Percentiles rank a stretch among this genome's conserved stretches.
phyloP scores from a whole-genome alignment of 139 green algal species.

The Picochlorum costavermella region DNA sequence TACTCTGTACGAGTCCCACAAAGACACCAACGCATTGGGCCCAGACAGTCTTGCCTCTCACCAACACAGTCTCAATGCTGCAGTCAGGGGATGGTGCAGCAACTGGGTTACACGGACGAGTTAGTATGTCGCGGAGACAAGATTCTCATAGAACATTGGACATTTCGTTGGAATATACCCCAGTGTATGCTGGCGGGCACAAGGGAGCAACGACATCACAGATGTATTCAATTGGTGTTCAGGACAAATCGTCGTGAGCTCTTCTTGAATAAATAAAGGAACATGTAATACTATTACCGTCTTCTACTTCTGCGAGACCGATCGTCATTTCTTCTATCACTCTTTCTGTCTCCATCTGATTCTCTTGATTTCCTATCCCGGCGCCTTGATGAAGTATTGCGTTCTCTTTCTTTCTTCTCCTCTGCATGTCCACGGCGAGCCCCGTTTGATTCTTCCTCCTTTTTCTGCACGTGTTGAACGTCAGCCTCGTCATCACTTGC shows the following conservation, averaged over 20 bases:
- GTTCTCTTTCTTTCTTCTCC: too few relatives aligned
- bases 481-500: not conserved
- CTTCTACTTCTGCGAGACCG: too few relatives aligned
- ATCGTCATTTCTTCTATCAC: too few relatives aligned
- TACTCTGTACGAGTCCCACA: constrained; percentile 72
- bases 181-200: constrained; percentile 20
- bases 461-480: not conserved
- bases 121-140: constrained; percentile 60
- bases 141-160: constrained; percentile 61
- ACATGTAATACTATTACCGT: too few relatives aligned
- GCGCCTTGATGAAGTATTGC: too few relatives aligned
- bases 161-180: constrained; percentile 50
- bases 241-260: not conserved
- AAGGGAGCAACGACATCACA: constrained; percentile 2
- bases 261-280: too few relatives aligned
- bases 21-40: constrained; percentile 78
- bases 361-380: too few relatives aligned
- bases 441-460: not conserved
- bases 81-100: not conserved
- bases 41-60: constrained; percentile 80
- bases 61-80: constrained; percentile 37
- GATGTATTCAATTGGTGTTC: constrained; percentile 25
- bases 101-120: constrained; percentile 34
- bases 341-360: too few relatives aligned
- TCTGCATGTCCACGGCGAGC: too few relatives aligned